These are phyloP conservation scores for Nicotiana paniculata DNA, from an alignment of 257 asterid genomes.

Conservation along the genomic window DNA sequence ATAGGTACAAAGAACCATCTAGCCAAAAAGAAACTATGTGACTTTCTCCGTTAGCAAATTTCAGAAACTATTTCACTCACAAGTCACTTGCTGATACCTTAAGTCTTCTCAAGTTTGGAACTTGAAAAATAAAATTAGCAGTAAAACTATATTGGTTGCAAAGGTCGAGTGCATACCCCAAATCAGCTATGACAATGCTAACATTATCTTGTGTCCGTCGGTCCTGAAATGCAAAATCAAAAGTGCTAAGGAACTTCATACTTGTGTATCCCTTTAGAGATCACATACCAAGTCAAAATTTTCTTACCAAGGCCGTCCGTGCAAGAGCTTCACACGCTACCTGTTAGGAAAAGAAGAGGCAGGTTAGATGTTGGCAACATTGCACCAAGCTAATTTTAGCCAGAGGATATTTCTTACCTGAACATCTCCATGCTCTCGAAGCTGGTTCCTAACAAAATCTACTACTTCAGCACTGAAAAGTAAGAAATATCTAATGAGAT, in stretches of 20 bases:
- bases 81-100: neutral
- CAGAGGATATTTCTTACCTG: conserved; percentile 37
- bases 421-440: conserved; percentile 74
- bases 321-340: conserved; percentile 88
- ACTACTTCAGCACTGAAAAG: conserved; percentile 62
- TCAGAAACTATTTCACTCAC: neutral
- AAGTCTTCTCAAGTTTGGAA: neutral
- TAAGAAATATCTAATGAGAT: neutral
- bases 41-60: neutral
- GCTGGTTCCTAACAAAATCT: conserved; percentile 66
- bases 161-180: conserved; percentile 54
- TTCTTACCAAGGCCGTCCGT: conserved; percentile 68
- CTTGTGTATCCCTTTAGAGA: neutral
- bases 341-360: conserved; percentile 27
- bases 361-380: conserved; percentile 11
- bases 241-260: neutral
- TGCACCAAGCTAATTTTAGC: neutral
- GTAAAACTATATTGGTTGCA: neutral
- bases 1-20: neutral
- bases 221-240: conserved; percentile 39
- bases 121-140: neutral
- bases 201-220: conserved; percentile 79
- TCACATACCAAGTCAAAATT: neutral
- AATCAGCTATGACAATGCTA: conserved; percentile 83
- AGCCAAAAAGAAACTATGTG: neutral